phyloP scores from a whole-genome alignment of 2,329 filamentous ascomycete species.

The Diplodia corticola region DNA sequence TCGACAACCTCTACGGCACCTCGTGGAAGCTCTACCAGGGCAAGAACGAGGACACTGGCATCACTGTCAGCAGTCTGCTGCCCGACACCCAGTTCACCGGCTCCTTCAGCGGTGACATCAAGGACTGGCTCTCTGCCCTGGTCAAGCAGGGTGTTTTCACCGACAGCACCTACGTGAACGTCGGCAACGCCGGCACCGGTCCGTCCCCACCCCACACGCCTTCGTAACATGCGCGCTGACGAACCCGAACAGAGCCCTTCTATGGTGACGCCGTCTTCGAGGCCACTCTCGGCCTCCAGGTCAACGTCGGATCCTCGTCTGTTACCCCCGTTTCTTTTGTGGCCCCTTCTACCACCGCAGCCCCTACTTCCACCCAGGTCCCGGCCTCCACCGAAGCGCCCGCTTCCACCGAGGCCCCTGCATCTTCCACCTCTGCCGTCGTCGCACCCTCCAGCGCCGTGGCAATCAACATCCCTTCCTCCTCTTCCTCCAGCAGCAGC shows the following conservation, averaged over 20 bases:
- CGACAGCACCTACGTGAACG: constrained; percentile 44
- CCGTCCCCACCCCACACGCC: background rate
- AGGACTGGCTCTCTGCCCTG: constrained; percentile 45
- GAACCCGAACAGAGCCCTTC: constrained; percentile 25
- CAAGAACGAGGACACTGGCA: constrained; percentile 45
- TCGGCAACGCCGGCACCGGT: constrained; percentile 44
- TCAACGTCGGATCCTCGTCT: constrained; percentile 20
- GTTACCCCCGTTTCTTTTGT: constrained; percentile 12
- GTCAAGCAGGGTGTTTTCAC: constrained; percentile 39
- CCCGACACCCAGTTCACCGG: constrained; percentile 43
- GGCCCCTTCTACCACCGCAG: background rate
- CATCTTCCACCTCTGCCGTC: background rate
- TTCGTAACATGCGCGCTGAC: background rate
- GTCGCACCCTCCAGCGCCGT: constrained; percentile 9
- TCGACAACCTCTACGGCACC: constrained; percentile 7
- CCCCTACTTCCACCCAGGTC: background rate
- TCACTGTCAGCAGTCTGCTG: constrained; percentile 45
- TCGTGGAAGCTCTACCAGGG: constrained; percentile 48
- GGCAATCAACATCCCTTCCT: constrained; percentile 6
- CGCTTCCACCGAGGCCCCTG: background rate
- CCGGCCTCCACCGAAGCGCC: background rate
- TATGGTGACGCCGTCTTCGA: constrained; percentile 29
- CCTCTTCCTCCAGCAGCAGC: constrained; percentile 8
- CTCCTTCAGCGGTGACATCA: constrained; percentile 43
- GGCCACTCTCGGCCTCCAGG: constrained; percentile 29